Percentiles rank a stretch among this genome's conserved stretches.
Conservation (phyloP, 1,284 basidiomycete genomes). For the Somion occarium region DNA sequence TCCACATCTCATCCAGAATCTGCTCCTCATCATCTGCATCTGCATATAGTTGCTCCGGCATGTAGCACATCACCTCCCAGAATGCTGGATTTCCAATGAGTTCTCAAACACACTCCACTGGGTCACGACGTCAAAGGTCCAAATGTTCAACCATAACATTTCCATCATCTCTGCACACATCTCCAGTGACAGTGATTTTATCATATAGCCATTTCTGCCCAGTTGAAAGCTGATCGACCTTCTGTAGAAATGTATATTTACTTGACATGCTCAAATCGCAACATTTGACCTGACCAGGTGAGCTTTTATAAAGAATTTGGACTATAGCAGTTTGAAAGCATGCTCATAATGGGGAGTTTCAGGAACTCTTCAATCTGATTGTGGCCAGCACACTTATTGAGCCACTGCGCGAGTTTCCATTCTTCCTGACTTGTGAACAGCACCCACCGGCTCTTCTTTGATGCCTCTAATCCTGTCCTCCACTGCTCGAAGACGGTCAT, state of each 20-base stretch:
- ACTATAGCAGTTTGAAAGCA: neutral
- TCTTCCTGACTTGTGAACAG: conserved; percentile 8
- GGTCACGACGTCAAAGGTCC: conserved; percentile 27
- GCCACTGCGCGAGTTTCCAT: conserved; percentile 16
- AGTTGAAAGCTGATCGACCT: conserved; percentile 14
- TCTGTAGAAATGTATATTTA: conserved; percentile 9
- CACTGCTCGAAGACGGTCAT: neutral
- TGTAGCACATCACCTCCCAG: conserved; percentile 22
- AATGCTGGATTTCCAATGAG: conserved; percentile 31
- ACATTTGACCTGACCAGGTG: neutral
- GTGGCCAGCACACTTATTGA: conserved; percentile 5
- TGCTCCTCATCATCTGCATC: conserved; percentile 20
- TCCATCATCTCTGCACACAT: conserved; percentile 21
- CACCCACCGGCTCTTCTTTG: neutral
- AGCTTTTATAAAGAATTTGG: neutral
- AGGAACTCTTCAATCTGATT: conserved; percentile 14
- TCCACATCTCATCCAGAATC: conserved; percentile 36
- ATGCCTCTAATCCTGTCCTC: neutral
- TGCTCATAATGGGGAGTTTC: conserved; percentile 13
- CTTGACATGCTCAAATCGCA: neutral
- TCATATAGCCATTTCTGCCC: conserved; percentile 15
- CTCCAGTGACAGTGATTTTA: conserved; percentile 15
- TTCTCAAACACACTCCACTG: conserved; percentile 27
- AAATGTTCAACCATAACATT: conserved; percentile 13
- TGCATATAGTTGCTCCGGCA: conserved; percentile 26